phyloP scores from a whole-genome alignment of 306 rosid species.

The Alnus glutinosa region DNA sequence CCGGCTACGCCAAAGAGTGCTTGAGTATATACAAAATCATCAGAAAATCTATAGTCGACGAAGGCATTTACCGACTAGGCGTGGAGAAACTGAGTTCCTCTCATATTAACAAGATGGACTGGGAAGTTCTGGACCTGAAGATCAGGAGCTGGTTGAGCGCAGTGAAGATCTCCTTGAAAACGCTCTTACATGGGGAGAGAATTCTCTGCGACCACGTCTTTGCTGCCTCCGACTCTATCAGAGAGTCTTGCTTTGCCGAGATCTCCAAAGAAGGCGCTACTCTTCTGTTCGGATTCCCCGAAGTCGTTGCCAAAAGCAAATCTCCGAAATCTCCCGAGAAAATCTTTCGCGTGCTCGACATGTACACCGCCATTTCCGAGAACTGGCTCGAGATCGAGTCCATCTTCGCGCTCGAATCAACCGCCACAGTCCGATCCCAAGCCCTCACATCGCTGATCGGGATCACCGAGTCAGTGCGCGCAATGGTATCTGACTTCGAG shows the following conservation, averaged over 20 bases:
- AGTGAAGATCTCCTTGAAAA: conserved; percentile 39
- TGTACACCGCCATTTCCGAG: conserved; percentile 43
- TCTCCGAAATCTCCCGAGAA: conserved; percentile 45
- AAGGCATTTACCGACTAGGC: conserved; percentile 58
- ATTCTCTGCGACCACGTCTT: conserved; percentile 73
- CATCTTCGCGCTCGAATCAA: conserved; percentile 52
- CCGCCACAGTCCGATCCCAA: conserved; percentile 36
- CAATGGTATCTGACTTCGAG: conserved; percentile 47
- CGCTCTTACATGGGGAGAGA: conserved; percentile 67
- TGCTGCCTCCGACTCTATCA: conserved; percentile 44
- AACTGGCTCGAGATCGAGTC: conserved; percentile 61
- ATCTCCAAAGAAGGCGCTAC: conserved; percentile 60
- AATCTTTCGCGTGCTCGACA: conserved; percentile 62
- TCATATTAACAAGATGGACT: conserved; percentile 51
- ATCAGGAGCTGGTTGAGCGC: conserved; percentile 70
- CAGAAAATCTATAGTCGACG: conserved; percentile 70
- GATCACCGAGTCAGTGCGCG: conserved; percentile 41
- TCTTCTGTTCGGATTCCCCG: conserved; percentile 62
- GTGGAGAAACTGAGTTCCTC: conserved; percentile 54
- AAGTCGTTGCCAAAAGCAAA: conserved; percentile 43
- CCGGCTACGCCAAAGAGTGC: conserved; percentile 78
- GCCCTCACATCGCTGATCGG: conserved; percentile 38
- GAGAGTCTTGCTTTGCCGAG: conserved; percentile 64
- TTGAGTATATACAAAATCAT: conserved; percentile 50
- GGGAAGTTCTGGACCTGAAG: conserved; percentile 52